phyloP scores from a whole-genome alignment of 805 yeast species.

The Yarrowia sp. region DNA sequence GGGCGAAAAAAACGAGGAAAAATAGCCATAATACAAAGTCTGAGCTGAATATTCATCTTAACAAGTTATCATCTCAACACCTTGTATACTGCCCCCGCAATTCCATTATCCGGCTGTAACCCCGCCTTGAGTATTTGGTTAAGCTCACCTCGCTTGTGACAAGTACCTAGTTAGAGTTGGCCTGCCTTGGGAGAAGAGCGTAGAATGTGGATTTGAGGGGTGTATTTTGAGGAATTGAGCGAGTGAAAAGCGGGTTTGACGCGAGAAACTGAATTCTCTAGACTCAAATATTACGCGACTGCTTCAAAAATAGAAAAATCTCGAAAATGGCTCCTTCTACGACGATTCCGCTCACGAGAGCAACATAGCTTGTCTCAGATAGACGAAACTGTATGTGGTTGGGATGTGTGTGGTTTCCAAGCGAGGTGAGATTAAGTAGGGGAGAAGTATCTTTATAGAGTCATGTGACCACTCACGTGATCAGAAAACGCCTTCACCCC shows the following conservation, averaged over 20 bases:
- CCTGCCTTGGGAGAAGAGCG: constrained; percentile 29
- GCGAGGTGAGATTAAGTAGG: too few relatives aligned
- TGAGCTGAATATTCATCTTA: too few relatives aligned
- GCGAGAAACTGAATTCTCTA: too few relatives aligned
- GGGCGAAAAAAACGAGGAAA: neutral
- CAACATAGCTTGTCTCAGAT: constrained; percentile 12
- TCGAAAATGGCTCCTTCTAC: neutral
- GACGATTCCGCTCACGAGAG: neutral
- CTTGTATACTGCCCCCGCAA: neutral
- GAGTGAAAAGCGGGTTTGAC: neutral
- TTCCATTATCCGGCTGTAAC: constrained; percentile 6
- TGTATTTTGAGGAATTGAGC: too few relatives aligned
- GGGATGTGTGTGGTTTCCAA: neutral
- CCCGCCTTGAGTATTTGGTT: constrained; percentile 22
- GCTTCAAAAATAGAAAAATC: neutral
- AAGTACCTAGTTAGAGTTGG: constrained; percentile 9
- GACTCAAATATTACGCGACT: neutral
- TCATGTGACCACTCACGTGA: neutral
- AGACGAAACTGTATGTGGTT: constrained; percentile 12
- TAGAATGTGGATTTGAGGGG: constrained; percentile 1
- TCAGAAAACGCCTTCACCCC: too few relatives aligned
- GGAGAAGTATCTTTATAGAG: neutral
- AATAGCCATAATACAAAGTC: too few relatives aligned
- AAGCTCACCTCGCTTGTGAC: constrained; percentile 16
- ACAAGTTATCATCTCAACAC: too few relatives aligned